Evolutionary conservation across 208 protist species (phyloP), one percentile per base, ranked within the genome.

Genomic region (Acanthamoeba polyphaga): DNA sequence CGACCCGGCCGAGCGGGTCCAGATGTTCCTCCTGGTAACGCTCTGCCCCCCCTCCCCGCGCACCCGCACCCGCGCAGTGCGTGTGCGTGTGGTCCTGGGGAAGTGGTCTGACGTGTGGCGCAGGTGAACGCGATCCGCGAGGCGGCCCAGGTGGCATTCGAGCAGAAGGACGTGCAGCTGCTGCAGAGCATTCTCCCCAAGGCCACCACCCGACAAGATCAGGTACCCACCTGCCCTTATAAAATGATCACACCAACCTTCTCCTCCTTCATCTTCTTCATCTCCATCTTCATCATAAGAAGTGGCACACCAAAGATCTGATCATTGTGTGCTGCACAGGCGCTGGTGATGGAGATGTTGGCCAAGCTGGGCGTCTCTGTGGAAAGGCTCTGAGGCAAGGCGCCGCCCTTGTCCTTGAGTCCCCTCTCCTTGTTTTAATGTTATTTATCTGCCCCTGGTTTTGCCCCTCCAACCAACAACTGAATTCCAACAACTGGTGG

Each of bases 81-180:
- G 38, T 38, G 38, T 3, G 38, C 3, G 38, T 38, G 38, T 38
- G 38, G 38, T 38, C 1, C 38, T 3, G 3, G 38, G 38, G 38
- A 38, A 38, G 38, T 38, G 38, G 38, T 3, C 38, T 38, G 38
- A 38, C 38, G 38, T 38, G 38, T 3, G 38, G 38, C 38, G 19
- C 55, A 68, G n/a, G 43, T 78, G 13, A n/a, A 38, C 12, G 66
- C 66, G 1, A 74, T 85, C 4, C 53, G 53, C 46, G 95, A 96
- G 60, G 96, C 96, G 66, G 96, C 88, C 5, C 95, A 97, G 9
- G 89, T 55, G 24, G 95, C 95, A 13, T 85, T 85, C 76, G 90
- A 95, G 60, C 82, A 72, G 5, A 96, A 96, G 68, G 92, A 96
- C 88, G 29, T 70, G n/a, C 92, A 95, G 38, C 38, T 93, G 38